Evolutionary conservation across 495 filamentous ascomycete species (phyloP), one percentile per base, ranked within the genome.

Genomic region (Talaromyces proteolyticus): DNA sequence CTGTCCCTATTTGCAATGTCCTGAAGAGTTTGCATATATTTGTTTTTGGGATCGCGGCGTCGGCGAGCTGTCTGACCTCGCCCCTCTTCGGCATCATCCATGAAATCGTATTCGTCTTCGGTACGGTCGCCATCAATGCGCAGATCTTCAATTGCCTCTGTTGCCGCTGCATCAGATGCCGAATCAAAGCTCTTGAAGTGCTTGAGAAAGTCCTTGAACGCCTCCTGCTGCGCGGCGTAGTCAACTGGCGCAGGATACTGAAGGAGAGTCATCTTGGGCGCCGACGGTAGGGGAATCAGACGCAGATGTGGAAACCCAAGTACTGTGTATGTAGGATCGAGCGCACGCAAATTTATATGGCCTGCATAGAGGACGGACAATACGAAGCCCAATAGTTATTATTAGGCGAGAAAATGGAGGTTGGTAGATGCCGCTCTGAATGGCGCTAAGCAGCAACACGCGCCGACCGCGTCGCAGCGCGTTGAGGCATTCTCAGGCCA

Each of bases 31-130:
- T 91, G 81, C 80, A 89, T 86, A 68, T 98, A 98, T 71, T 97
- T 97, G 60, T 83, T 69, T 62, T 86, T 88, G 2, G 84, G 80
- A 53, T 80, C 69, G 50, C 64, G 63, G 58, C 57, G 67, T 56
- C 59, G 64, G 55, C 64, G 44, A 58, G 64, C 63, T 57, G 64
- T 52, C 67, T 55, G 74, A 55, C 55, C 70, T 59, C 57, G 68
- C 45, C 52, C 65, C 52, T 55, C 75, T 50, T 87, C 85, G 42
- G 81, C 82, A 67, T 96, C 87, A 58, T 95, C 88, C 87, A 95
- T 89, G 67, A 95, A 89, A 60, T 95, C 90, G 60, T 96, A 91
- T 57, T 95, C 91, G 61, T 96, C 91, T 68, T 87, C 91, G n/a
- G 85, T 77, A 56, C 85, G 83, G 70, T 91, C 87, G 50, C 85